Conservation (phyloP, 208 protist genomes). For the Spongospora subterranea region DNA sequence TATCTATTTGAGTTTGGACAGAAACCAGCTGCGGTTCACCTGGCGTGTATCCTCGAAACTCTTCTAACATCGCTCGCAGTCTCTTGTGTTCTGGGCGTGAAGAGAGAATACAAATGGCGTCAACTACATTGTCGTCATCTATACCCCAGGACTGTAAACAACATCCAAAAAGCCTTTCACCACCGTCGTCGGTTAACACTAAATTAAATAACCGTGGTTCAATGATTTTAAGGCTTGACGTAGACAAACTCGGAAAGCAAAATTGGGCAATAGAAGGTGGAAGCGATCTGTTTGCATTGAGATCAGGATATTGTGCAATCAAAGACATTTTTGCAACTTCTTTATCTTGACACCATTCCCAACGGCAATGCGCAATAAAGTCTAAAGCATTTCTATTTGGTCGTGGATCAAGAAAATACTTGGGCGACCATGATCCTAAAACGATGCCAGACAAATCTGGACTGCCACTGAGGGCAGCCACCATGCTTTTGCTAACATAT, state of each 20-base stretch:
- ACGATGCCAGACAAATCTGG: too few species aligned
- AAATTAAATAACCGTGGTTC: not conserved
- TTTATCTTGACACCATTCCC: not conserved
- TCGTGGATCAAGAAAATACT: too few species aligned
- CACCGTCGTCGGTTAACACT: not conserved
- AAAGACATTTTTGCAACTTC: not conserved
- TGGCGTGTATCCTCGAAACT: not conserved
- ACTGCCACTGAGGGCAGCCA: too few species aligned
- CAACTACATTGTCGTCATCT: not conserved
- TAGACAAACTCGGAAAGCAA: not conserved
- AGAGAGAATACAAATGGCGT: conserved; percentile 16
- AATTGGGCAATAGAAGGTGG: not conserved
- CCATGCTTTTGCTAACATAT: too few species aligned
- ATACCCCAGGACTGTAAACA: not conserved
- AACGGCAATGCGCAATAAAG: not conserved
- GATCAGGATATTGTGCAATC: not conserved
- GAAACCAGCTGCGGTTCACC: not conserved
- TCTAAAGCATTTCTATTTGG: too few species aligned
- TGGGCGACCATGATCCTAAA: too few species aligned
- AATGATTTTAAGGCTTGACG: not conserved
- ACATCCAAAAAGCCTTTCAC: not conserved
- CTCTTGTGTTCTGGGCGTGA: not conserved
- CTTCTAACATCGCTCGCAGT: not conserved
- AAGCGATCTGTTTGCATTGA: not conserved
- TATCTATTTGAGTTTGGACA: too few species aligned